These are phyloP conservation scores for Cadophora gregata DNA, from an alignment of 2,329 filamentous ascomycete species.

Conservation along the genomic window DNA sequence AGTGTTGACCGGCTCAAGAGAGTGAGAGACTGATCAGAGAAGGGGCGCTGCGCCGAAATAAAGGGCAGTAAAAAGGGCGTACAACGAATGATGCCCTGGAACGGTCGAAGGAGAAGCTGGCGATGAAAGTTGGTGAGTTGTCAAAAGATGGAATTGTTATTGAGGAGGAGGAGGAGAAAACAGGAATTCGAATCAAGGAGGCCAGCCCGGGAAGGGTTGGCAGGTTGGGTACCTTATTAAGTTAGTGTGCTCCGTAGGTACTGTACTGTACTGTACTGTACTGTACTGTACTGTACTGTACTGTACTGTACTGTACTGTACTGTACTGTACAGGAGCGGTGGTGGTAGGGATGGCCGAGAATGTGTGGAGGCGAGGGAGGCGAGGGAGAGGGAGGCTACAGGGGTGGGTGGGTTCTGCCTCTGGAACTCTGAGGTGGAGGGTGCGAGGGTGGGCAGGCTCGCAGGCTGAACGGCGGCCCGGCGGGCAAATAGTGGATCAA, in stretches of 20 bases:
- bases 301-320: no score
- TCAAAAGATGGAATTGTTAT: not conserved
- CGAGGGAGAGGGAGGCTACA: not conserved
- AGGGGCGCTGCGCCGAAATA: slow-evolving; percentile 26
- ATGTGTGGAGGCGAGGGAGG: not conserved
- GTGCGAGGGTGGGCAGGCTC: not conserved
- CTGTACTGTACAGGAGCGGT: no score
- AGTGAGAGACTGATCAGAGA: slow-evolving; percentile 34
- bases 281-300: no score
- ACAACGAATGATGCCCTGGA: slow-evolving; percentile 31
- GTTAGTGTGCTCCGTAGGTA: no score
- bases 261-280: no score
- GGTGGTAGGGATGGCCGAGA: not conserved
- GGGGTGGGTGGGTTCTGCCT: not conserved
- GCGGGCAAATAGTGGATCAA: slow-evolving; percentile 10
- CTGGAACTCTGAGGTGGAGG: slow-evolving; percentile 11
- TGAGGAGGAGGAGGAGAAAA: slow-evolving; percentile 1
- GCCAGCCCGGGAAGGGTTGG: not conserved
- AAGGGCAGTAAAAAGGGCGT: slow-evolving; percentile 25
- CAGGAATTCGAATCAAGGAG: not conserved
- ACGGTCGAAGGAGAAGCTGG: not conserved
- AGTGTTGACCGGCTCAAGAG: slow-evolving; percentile 31
- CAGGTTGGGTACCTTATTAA: no score
- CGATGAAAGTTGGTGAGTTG: not conserved
- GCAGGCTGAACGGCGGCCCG: not conserved